Percentiles rank a stretch among this genome's conserved stretches.
Conservation (phyloP, 2,329 filamentous ascomycete species). For the Orbilia blumenaviensis region DNA sequence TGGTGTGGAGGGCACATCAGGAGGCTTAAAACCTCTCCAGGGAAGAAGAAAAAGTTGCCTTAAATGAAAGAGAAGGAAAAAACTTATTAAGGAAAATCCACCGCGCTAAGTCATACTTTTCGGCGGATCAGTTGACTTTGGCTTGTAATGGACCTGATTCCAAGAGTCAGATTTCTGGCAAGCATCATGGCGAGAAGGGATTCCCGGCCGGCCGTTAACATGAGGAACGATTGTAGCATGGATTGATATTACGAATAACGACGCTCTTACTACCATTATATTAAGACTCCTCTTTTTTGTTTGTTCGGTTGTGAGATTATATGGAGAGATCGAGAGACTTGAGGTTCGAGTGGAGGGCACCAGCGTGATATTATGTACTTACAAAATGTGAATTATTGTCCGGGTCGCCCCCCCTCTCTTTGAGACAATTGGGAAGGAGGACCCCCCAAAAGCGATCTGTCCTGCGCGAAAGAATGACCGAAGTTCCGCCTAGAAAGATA, state of each 20-base stretch:
- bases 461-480: slow-evolving; percentile 47
- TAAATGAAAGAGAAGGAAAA: slow-evolving; percentile 11
- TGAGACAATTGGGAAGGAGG: slow-evolving; percentile 47
- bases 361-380: not conserved
- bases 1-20: slow-evolving; percentile 35
- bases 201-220: slow-evolving; percentile 29
- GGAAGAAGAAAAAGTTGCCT: slow-evolving; percentile 20
- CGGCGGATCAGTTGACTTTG: slow-evolving; percentile 12
- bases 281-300: not conserved
- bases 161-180: not conserved
- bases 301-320: slow-evolving; percentile 2
- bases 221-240: slow-evolving; percentile 15
- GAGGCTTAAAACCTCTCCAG: slow-evolving; percentile 52
- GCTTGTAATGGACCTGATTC: slow-evolving; percentile 13
- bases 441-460: slow-evolving; percentile 40
- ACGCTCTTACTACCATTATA: no score
- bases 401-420: slow-evolving; percentile 13
- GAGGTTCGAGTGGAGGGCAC: not conserved
- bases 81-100: slow-evolving; percentile 1
- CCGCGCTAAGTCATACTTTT: not conserved
- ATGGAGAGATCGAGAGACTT: slow-evolving; percentile 23
- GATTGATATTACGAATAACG: not conserved
- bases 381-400: not conserved
- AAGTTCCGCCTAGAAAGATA: slow-evolving; percentile 33
- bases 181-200: not conserved